Evolutionary conservation across 2,329 filamentous ascomycete genomes (phyloP).

Genomic region (Alternaria hordeiaustralica): DNA sequence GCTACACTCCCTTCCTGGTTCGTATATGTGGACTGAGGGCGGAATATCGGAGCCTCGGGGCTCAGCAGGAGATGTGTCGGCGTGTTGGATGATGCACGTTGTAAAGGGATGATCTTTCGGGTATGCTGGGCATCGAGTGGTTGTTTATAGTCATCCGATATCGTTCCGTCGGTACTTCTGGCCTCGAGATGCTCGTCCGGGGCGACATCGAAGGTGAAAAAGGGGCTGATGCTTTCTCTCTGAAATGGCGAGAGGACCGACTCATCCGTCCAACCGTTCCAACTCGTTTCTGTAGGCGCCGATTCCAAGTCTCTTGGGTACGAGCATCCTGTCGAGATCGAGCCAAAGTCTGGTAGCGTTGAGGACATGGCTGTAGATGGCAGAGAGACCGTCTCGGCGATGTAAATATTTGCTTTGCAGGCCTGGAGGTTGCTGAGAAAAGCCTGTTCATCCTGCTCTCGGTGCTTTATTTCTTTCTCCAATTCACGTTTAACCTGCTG

Average conservation of each 20-base stretch:
- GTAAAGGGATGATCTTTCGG: not conserved
- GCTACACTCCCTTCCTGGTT: not conserved
- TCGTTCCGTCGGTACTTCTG: not conserved
- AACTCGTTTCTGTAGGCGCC: conserved; percentile 31
- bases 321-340: conserved; percentile 19
- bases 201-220: conserved; percentile 25
- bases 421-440: conserved; percentile 41
- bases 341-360: conserved; percentile 18
- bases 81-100: conserved; percentile 23
- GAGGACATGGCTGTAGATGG: conserved; percentile 13
- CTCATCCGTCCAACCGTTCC: conserved; percentile 42
- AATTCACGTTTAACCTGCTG: conserved; percentile 36
- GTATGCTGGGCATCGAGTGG: conserved; percentile 3
- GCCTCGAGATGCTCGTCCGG: conserved; percentile 21
- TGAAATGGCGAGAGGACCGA: conserved; percentile 32
- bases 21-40: conserved; percentile 16
- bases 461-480: conserved; percentile 40
- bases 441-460: conserved; percentile 38
- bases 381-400: conserved; percentile 28
- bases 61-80: conserved; percentile 19
- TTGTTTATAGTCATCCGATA: conserved; percentile 1
- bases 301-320: conserved; percentile 16
- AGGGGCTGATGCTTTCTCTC: conserved; percentile 13
- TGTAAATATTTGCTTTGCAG: conserved; percentile 40
- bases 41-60: conserved; percentile 32